A percentile compares a stretch with the other conserved stretches of the same genome.
Evolutionary conservation across 83 land plant species (phyloP).

Genomic region (Thuja plicata): DNA sequence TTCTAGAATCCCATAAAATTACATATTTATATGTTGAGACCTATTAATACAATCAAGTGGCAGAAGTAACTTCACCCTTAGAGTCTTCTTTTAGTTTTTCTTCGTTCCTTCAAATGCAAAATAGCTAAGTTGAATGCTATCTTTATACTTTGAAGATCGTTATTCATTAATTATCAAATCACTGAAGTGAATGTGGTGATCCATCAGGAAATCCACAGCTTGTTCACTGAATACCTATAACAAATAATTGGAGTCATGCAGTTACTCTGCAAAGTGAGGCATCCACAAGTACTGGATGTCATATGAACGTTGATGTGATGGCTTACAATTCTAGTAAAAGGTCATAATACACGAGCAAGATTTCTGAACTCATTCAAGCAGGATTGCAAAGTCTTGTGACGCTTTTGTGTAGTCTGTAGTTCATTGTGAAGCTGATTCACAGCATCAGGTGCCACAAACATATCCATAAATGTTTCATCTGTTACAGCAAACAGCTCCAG

Average conservation of each 20-base stretch:
- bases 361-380: slow-evolving; percentile 89
- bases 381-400: slow-evolving; percentile 66
- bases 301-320: not conserved
- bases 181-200: not conserved
- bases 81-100: not conserved
- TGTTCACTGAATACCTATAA: not conserved
- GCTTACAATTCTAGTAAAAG: not conserved
- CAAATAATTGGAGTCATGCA: not conserved
- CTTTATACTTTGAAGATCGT: not conserved
- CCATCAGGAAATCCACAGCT: not conserved
- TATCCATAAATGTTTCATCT: slow-evolving; percentile 92
- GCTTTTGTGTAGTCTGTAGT: slow-evolving; percentile 66
- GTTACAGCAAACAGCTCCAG: slow-evolving; percentile 89
- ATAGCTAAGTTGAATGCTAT: not conserved
- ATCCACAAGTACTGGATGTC: slow-evolving; percentile 2
- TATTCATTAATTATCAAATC: not conserved
- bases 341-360: slow-evolving; percentile 65
- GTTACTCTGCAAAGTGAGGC: not conserved
- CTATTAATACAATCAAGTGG: not conserved
- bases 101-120: not conserved
- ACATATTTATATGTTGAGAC: not conserved
- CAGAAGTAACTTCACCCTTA: not conserved
- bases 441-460: slow-evolving; percentile 97
- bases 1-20: not conserved
- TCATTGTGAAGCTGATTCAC: slow-evolving; percentile 74